Conservation (phyloP, 2,329 filamentous ascomycete species). For the Lecanicillium sp. region DNA sequence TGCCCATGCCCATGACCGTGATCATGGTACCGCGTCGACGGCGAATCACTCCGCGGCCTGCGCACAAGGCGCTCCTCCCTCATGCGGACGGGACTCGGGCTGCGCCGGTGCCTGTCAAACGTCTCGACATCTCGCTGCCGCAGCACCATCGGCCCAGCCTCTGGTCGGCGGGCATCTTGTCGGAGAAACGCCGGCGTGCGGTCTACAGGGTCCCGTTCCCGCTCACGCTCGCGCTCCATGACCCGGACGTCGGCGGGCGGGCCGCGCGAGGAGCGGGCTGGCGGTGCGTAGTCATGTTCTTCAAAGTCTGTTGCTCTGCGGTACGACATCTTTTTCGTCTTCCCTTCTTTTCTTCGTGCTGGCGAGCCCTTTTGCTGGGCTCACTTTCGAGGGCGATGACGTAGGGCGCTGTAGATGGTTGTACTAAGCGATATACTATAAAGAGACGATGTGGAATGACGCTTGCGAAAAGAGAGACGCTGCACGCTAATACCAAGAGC, state of each 20-base stretch:
- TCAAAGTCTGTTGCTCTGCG: constrained; percentile 17
- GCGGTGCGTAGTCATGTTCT: constrained; percentile 22
- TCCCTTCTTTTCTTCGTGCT: neutral
- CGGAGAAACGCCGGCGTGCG: constrained; percentile 43
- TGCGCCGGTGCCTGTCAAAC: constrained; percentile 39
- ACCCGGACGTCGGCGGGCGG: constrained; percentile 29
- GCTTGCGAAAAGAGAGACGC: neutral
- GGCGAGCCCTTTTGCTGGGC: neutral
- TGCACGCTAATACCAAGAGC: neutral
- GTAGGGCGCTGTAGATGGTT: too few species aligned
- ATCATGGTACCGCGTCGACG: constrained; percentile 17
- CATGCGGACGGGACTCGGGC: constrained; percentile 22
- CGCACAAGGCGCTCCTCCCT: constrained; percentile 34
- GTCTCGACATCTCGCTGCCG: constrained; percentile 48
- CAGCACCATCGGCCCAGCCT: constrained; percentile 44
- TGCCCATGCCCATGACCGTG: constrained; percentile 19
- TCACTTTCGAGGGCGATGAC: constrained; percentile 1
- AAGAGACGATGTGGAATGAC: too few species aligned
- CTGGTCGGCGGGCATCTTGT: constrained; percentile 37
- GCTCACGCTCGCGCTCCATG: constrained; percentile 34
- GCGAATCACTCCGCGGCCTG: constrained; percentile 34
- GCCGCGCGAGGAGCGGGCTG: too few species aligned
- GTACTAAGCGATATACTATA: too few species aligned
- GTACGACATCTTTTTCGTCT: constrained; percentile 2
- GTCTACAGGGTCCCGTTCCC: constrained; percentile 18